Percentiles rank a stretch among this genome's conserved stretches.
Evolutionary conservation across 768 basidiomycete species (phyloP).

Genomic region (Lepiota brunneoincarnata): DNA sequence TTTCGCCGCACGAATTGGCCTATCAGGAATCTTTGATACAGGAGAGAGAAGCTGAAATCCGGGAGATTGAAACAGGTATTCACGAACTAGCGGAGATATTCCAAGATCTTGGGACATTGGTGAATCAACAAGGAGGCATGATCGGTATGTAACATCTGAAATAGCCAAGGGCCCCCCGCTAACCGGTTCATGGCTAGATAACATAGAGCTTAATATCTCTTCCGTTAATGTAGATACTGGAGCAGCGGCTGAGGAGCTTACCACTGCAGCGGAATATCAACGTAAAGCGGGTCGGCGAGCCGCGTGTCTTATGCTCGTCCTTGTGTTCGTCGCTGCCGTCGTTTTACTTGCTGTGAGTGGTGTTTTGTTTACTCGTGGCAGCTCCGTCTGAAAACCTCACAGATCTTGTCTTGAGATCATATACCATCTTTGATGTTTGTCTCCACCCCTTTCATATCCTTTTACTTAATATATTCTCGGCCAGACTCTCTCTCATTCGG

Average conservation of each 20-base stretch:
- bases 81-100: conserved; percentile 97
- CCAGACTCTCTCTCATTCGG: not conserved
- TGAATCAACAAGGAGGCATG: conserved; percentile 93
- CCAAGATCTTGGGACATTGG: conserved; percentile 91
- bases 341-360: conserved; percentile 87
- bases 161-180: not conserved
- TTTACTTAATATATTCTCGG: not conserved
- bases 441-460: not conserved
- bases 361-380: not conserved
- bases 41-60: conserved; percentile 92
- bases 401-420: conserved; percentile 9
- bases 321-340: conserved; percentile 82
- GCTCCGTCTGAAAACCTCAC: not conserved
- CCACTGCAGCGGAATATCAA: conserved; percentile 90
- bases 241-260: conserved; percentile 82
- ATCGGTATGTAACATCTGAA: conserved; percentile 59
- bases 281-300: conserved; percentile 89
- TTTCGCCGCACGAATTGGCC: conserved; percentile 90
- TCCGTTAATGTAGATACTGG: conserved; percentile 81
- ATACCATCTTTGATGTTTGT: not conserved
- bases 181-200: conserved; percentile 52
- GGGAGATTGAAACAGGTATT: conserved; percentile 95
- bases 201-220: conserved; percentile 91
- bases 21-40: conserved; percentile 95
- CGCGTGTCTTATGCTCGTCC: conserved; percentile 84